Evolutionary conservation across 331 rosid species (phyloP), one percentile per base, ranked within the genome.

Genomic region (Dryas integrifolia): DNA sequence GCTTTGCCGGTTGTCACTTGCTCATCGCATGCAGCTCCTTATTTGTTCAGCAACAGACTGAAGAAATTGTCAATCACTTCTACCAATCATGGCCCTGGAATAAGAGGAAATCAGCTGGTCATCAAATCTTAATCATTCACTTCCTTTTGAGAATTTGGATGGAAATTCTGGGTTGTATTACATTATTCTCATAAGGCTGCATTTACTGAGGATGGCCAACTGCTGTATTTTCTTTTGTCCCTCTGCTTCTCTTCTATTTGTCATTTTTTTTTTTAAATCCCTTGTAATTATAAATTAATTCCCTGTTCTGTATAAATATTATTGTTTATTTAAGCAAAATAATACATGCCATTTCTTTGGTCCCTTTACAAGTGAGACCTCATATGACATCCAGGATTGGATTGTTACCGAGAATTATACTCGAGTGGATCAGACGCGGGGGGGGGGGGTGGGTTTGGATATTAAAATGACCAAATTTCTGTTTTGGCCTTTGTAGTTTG

Each of bases 301-400:
- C 59, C 77, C 56, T 18, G 7, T n/a, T 78, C 73, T 75, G 86
- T 43, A 76, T 82, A 84, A 78, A 78, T 72, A 44, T 64, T 41
- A 49, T 30, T 30, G 13, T 59, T 77, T 80, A 70, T 46, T 69
- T 15, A n/a, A 67, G 81, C 30, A 55, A 60, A 71, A 30, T 15
- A 66, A 24, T 39, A 13, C 70, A 16, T 66, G 75, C 77, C 21
- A 43, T 60, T 9, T 61, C 14, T 12, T 12, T 14, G 7, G 7
- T 12, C 43, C 41, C 30, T 18, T 5, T 5, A 47, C 18, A 13
- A 5, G 35, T 30, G 35, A 30, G 35, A 30, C 35, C 35, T 1
- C 2, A 30, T 30, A 30, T 30, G 35, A 30, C 35, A 30, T 30
- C 35, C 35, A 30, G 35, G 35, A 30, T 30, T 30, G 35, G 35